A percentile compares a stretch with the other conserved stretches of the same genome.
These are phyloP conservation scores for Cryptococcus maquisensis DNA, from an alignment of 1,284 basidiomycete species.

Conservation along the genomic window DNA sequence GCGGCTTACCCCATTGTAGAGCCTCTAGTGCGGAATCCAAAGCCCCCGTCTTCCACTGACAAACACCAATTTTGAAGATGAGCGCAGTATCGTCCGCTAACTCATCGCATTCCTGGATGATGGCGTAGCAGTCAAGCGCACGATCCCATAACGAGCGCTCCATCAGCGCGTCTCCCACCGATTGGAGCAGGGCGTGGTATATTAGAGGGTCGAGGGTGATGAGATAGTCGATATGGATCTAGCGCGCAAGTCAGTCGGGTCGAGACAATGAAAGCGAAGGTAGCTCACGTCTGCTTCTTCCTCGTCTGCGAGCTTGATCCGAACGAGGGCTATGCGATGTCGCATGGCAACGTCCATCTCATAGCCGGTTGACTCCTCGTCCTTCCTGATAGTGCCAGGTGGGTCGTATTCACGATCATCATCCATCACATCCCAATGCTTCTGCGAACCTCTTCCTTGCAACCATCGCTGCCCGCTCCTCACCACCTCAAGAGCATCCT, in stretches of 20 bases:
- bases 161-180: conserved; percentile 80
- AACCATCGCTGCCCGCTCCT: conserved; percentile 80
- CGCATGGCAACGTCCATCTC: conserved; percentile 74
- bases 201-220: conserved; percentile 66
- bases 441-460: conserved; percentile 65
- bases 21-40: conserved; percentile 72
- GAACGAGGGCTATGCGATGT: conserved; percentile 77
- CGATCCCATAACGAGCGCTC: conserved; percentile 67
- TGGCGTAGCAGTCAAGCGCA: conserved; percentile 72
- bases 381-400: conserved; percentile 45
- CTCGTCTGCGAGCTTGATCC: conserved; percentile 73
- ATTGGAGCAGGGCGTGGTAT: conserved; percentile 71
- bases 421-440: conserved; percentile 72
- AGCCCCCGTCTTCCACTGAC: conserved; percentile 68
- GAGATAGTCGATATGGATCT: conserved; percentile 73
- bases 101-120: conserved; percentile 65
- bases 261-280: background rate
- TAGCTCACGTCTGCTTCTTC: conserved; percentile 71
- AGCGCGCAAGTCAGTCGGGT: conserved; percentile 1
- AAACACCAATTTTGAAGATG: conserved; percentile 60
- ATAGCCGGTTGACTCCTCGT: conserved; percentile 54
- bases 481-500: conserved; percentile 66
- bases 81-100: conserved; percentile 24
- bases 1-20: conserved; percentile 65
- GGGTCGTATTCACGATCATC: conserved; percentile 87